These are phyloP conservation scores for Marsdenia floribunda DNA, from an alignment of 257 asterid genomes.

Conservation along the genomic window DNA sequence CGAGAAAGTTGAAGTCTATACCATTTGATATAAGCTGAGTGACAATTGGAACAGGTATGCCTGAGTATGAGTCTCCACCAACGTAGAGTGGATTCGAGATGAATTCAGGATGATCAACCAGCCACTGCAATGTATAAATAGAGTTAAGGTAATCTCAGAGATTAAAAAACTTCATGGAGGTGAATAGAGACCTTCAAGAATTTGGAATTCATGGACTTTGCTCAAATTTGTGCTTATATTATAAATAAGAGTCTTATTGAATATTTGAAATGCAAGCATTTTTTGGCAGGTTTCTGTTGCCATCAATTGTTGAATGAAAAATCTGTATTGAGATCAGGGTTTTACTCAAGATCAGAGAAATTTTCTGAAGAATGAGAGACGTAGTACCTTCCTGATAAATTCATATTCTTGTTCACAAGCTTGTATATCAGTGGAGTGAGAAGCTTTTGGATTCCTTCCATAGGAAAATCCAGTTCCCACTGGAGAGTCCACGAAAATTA, in stretches of 20 bases:
- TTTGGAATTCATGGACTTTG: background rate
- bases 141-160: background rate
- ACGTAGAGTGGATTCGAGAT: conserved; percentile 21
- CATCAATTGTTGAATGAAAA: background rate
- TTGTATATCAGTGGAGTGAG: conserved; percentile 23
- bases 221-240: background rate
- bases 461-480: conserved; percentile 42
- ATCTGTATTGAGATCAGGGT: background rate
- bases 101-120: conserved; percentile 23
- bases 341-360: background rate
- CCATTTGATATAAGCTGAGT: conserved; percentile 24
- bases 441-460: conserved; percentile 26
- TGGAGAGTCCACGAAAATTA: conserved; percentile 34
- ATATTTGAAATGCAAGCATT: too few species aligned
- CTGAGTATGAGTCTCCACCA: conserved; percentile 27
- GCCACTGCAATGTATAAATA: background rate
- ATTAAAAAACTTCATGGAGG: background rate
- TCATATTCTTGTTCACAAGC: conserved; percentile 25
- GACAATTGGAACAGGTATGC: conserved; percentile 22
- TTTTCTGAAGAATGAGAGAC: background rate
- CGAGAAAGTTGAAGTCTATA: background rate
- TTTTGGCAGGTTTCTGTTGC: background rate
- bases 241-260: too few species aligned
- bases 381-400: conserved; percentile 31
- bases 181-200: background rate